These are phyloP conservation scores for Phyllostachys edulis DNA, from an alignment of 176 grass and related monocot genomes.

Conservation along the genomic window DNA sequence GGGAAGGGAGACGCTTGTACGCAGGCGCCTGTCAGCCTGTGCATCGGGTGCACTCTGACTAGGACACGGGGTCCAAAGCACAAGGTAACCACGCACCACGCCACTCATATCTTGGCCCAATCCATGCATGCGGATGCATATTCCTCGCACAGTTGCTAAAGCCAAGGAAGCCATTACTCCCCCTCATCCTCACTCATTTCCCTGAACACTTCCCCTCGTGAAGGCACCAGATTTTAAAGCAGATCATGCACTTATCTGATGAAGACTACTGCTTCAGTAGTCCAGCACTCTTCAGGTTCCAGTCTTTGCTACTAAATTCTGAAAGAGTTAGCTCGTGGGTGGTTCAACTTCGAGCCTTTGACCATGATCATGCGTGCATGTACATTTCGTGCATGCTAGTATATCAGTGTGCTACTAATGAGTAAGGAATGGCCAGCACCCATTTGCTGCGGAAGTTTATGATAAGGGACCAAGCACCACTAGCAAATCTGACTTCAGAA, in stretches of 20 bases:
- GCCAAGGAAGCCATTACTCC: neutral
- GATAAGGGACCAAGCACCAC: neutral
- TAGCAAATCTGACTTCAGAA: neutral
- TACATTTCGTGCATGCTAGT: neutral
- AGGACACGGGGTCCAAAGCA: constrained; percentile 20
- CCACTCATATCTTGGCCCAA: neutral
- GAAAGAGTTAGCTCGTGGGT: neutral
- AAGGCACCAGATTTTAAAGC: neutral
- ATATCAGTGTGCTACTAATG: neutral
- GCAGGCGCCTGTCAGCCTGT: neutral
- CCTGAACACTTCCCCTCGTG: neutral
- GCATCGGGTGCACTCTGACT: constrained; percentile 22
- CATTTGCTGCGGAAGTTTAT: neutral
- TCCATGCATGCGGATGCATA: neutral
- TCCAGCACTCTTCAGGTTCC: neutral
- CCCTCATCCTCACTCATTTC: too few relatives aligned
- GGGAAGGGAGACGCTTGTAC: neutral
- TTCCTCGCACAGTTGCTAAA: constrained; percentile 15
- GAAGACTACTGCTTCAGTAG: neutral
- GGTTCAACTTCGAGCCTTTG: neutral
- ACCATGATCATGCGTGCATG: neutral
- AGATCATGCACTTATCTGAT: neutral
- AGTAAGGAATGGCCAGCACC: neutral
- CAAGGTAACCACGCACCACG: neutral
- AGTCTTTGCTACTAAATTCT: neutral